Evolutionary conservation across 2,329 filamentous ascomycete genomes (phyloP), one percentile per base, ranked within the genome.

Genomic region (Celoporthe dispersa): DNA sequence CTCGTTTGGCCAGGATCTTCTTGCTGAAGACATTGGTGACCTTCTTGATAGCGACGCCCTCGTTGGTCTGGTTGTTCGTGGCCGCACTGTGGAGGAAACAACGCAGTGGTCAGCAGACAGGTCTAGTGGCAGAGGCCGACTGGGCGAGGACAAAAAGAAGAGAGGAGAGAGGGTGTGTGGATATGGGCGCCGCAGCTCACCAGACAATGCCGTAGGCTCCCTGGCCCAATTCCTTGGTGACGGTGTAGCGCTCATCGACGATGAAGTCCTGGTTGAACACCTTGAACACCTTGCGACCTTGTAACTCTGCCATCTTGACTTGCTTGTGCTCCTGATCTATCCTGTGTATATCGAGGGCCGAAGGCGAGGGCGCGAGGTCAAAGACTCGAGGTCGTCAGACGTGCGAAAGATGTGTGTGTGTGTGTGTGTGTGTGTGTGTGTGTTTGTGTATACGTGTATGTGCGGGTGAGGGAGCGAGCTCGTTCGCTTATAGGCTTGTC

Each of bases 11-110:
- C 75, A 99, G 88, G 76, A 99, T 99, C 90, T 98, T 98, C 86
- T 99, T 99, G 88, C 94, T 98, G 84, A 99, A 99, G 77, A 99
- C 95, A 92, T 99, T 99, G 85, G 96, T 99, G 80, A 99, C 94
- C 84, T 99, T 99, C 84, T 99, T 99, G 86, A 99, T 96, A 77
- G 96, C 96, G 73, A 99, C 94, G 55, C 95, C 94, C 80, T 99
- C 96, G 78, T 90, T 91, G 41, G 92, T 97, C 81, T 94, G 90
- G 79, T 90, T 91, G 86, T 98, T 98, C 75, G 94, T 93, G 68
- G 96, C 96, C 71, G 96, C 95, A 82, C 94, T 97, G 80, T 73
- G 73, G 7, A 22, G 64, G 8, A 28, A 44, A 41, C 57, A 60
- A 68, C 55, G 59, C 28, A 41, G 68, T 66, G 69, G 35, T 39